phyloP scores from a whole-genome alignment of 768 basidiomycete genomes.

The Tricholoma sp. region DNA sequence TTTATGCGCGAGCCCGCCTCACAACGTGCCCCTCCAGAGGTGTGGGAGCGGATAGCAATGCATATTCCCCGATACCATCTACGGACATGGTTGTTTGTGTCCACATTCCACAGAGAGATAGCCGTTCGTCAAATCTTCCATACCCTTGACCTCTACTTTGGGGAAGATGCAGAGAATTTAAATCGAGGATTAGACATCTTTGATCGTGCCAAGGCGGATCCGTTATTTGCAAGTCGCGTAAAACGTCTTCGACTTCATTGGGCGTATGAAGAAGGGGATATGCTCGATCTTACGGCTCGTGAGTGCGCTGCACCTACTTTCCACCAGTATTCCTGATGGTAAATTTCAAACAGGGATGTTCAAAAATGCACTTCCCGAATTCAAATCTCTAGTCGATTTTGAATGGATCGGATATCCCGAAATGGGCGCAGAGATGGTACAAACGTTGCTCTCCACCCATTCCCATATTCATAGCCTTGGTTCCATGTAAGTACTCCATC shows the following conservation, averaged over 20 bases:
- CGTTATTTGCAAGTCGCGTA: conserved; percentile 53
- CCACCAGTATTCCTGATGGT: neutral
- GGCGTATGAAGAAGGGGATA: conserved; percentile 66
- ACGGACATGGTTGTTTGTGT: conserved; percentile 64
- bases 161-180: conserved; percentile 56
- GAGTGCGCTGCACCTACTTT: conserved; percentile 6
- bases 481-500: conserved; percentile 40
- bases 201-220: conserved; percentile 59
- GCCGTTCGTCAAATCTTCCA: conserved; percentile 62
- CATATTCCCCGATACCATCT: conserved; percentile 62
- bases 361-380: conserved; percentile 56
- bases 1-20: conserved; percentile 52
- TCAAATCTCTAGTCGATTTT: conserved; percentile 55
- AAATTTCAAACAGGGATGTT: conserved; percentile 42
- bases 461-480: conserved; percentile 51
- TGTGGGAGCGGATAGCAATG: conserved; percentile 63
- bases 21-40: conserved; percentile 56
- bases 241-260: conserved; percentile 60
- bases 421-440: conserved; percentile 61
- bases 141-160: conserved; percentile 63
- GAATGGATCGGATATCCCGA: conserved; percentile 80
- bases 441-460: conserved; percentile 49
- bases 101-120: conserved; percentile 58
- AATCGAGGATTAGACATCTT: conserved; percentile 63
- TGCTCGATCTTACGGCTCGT: conserved; percentile 45